These are phyloP conservation scores for Aristolochia contorta DNA, from an alignment of 164 flowering plant species.

Conservation along the genomic window DNA sequence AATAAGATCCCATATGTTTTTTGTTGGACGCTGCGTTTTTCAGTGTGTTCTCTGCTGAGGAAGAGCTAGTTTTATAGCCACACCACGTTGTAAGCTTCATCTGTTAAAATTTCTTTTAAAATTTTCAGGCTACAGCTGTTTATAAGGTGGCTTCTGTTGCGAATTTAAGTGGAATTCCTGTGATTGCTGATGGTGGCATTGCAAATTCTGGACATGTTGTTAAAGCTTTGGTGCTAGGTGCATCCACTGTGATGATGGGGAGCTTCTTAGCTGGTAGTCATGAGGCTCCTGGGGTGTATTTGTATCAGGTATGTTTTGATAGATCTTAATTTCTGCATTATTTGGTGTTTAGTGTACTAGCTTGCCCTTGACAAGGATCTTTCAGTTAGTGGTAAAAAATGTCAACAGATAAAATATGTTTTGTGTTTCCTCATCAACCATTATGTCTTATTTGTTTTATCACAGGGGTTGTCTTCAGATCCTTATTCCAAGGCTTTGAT, in stretches of 20 bases:
- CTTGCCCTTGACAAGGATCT: too few species aligned
- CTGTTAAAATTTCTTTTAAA: not conserved
- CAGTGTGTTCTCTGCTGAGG: too few species aligned
- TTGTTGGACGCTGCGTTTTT: too few species aligned
- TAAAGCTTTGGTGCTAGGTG: conserved; percentile 52
- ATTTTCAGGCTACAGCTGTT: conserved; percentile 80
- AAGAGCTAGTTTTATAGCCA: too few species aligned
- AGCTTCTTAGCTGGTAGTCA: conserved; percentile 89
- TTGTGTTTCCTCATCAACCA: too few species aligned
- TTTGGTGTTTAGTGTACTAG: too few species aligned
- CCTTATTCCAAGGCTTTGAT: too few species aligned
- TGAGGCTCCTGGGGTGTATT: conserved; percentile 84
- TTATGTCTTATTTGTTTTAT: too few species aligned
- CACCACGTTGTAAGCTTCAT: not conserved
- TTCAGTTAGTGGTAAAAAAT: too few species aligned
- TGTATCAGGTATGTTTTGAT: conserved; percentile 35
- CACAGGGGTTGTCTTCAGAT: too few species aligned
- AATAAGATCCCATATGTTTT: too few species aligned
- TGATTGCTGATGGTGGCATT: conserved; percentile 98
- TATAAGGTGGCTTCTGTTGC: conserved; percentile 88
- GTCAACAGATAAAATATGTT: too few species aligned
- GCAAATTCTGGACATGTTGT: conserved; percentile 95
- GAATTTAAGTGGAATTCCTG: conserved; percentile 60
- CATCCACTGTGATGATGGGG: conserved; percentile 23
- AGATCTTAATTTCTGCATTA: not conserved